Evolutionary conservation across 495 filamentous ascomycete genomes (phyloP).

Genomic region (Rhypophila decipiens): DNA sequence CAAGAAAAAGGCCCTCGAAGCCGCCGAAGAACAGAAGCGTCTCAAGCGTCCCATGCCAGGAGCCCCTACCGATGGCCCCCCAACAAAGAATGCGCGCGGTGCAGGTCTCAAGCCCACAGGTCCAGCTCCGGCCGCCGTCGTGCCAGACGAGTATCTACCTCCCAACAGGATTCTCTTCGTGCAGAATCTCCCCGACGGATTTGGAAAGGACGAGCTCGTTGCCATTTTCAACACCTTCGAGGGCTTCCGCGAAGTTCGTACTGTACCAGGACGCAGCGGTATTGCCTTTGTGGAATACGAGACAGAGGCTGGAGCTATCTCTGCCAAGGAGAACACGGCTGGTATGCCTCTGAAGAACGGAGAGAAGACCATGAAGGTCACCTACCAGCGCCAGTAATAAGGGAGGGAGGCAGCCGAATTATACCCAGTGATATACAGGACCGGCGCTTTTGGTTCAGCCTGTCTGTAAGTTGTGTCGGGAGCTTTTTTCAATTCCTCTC

Average conservation of each 20-base stretch:
- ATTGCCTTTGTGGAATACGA: slow-evolving; percentile 98
- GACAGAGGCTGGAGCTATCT: slow-evolving; percentile 79
- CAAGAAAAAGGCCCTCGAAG: slow-evolving; percentile 82
- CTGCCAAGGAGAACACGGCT: slow-evolving; percentile 89
- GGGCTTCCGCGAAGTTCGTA: slow-evolving; percentile 86
- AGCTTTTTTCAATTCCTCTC: background rate
- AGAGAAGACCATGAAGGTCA: slow-evolving; percentile 64
- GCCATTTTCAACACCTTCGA: slow-evolving; percentile 84
- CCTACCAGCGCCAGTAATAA: slow-evolving; percentile 79
- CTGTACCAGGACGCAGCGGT: slow-evolving; percentile 78
- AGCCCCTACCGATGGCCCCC: slow-evolving; percentile 48
- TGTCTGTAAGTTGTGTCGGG: background rate
- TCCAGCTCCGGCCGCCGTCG: slow-evolving; percentile 61
- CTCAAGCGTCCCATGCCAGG: slow-evolving; percentile 66
- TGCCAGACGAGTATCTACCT: slow-evolving; percentile 94
- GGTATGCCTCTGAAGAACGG: slow-evolving; percentile 78
- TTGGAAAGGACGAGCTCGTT: slow-evolving; percentile 70
- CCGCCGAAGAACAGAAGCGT: slow-evolving; percentile 73
- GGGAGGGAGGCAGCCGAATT: too few species aligned
- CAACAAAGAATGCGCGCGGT: slow-evolving; percentile 66
- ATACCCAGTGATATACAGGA: too few species aligned
- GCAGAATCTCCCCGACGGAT: slow-evolving; percentile 84
- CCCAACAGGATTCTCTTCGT: slow-evolving; percentile 98
- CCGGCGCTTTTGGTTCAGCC: too few species aligned
- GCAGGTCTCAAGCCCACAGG: slow-evolving; percentile 77